Evolutionary conservation across 306 rosid genomes (phyloP).

Genomic region (Ormosia emarginata): DNA sequence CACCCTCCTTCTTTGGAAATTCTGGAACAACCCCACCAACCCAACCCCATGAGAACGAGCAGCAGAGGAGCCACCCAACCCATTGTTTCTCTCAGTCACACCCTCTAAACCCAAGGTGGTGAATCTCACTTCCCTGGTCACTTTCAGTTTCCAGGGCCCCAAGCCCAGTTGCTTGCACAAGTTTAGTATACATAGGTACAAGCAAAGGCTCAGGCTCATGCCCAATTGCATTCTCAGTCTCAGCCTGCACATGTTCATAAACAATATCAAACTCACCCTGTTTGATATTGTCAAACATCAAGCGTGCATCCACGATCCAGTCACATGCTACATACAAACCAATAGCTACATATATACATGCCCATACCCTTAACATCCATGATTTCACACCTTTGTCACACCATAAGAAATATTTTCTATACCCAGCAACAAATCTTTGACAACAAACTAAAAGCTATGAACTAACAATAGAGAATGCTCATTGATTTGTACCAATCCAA

Average conservation of each 20-base stretch:
- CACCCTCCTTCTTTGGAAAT: conserved; percentile 48
- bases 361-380: no score
- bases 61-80: conserved; percentile 33
- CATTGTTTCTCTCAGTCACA: conserved; percentile 57
- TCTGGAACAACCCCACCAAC: conserved; percentile 36
- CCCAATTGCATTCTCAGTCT: conserved; percentile 30
- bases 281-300: no score
- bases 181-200: conserved; percentile 51
- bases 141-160: conserved; percentile 76
- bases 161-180: conserved; percentile 46
- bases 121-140: conserved; percentile 63
- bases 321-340: no score
- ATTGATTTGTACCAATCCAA: no score
- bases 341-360: no score
- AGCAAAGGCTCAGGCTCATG: conserved; percentile 18
- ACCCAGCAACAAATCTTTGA: no score
- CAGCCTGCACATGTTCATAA: conserved; percentile 30
- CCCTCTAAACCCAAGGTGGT: conserved; percentile 50
- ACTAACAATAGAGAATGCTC: no score
- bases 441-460: no score
- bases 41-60: conserved; percentile 17
- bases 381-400: no score
- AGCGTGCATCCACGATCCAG: no score
- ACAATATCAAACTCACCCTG: conserved; percentile 54
- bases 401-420: no score